A percentile compares a stretch with the other conserved stretches of the same genome.
These are phyloP conservation scores for Peronospora destructor DNA, from an alignment of 352 stramenopile species.

Conservation along the genomic window DNA sequence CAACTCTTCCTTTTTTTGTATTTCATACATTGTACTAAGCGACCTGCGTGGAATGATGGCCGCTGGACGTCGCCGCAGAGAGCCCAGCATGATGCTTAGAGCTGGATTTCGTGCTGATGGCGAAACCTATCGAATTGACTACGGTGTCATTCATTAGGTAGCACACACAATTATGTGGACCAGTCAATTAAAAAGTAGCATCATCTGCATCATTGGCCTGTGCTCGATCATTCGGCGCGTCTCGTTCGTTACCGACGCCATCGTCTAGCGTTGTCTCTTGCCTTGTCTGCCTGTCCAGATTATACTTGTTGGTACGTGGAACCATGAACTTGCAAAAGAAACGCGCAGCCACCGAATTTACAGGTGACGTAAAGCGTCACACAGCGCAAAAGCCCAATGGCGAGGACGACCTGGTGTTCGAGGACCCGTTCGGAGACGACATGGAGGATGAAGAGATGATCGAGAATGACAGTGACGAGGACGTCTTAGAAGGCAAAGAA, in stretches of 20 bases:
- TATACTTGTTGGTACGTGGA: not conserved
- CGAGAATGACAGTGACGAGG: constrained; percentile 70
- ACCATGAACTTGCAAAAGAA: constrained; percentile 66
- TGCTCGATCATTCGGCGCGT: constrained; percentile 25
- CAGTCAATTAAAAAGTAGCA: constrained; percentile 25
- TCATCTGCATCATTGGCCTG: constrained; percentile 17
- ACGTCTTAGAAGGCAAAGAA: constrained; percentile 44
- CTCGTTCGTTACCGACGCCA: constrained; percentile 18
- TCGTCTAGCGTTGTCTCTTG: constrained; percentile 4
- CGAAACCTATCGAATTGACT: constrained; percentile 18
- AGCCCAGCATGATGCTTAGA: constrained; percentile 15
- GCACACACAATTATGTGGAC: constrained; percentile 1
- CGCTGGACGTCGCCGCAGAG: constrained; percentile 10
- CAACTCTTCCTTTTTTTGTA: constrained; percentile 23
- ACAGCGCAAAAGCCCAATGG: constrained; percentile 24
- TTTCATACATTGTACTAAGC: constrained; percentile 5
- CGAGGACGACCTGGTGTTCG: constrained; percentile 69
- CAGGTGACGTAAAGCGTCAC: constrained; percentile 48
- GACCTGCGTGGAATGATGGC: constrained; percentile 8
- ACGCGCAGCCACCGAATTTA: constrained; percentile 43
- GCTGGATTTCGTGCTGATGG: not conserved
- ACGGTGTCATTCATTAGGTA: not conserved
- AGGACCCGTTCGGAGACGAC: constrained; percentile 86
- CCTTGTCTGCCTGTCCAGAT: not conserved
- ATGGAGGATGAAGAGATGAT: constrained; percentile 89